Conservation (phyloP, 352 stramenopile species). For the Phytophthora colocasiae region DNA sequence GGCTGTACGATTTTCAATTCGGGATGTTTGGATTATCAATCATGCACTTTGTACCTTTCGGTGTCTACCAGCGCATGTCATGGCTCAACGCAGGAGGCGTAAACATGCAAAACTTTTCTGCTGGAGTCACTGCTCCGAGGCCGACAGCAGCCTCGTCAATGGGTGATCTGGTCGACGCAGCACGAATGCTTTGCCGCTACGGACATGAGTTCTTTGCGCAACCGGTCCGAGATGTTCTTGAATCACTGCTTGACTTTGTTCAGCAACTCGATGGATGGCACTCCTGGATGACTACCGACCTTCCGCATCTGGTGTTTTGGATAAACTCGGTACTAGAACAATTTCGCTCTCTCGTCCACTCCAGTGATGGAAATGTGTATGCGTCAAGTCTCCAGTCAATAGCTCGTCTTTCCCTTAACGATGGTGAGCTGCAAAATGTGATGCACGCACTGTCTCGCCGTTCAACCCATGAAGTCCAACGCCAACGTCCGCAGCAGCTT, state of each 20-base stretch:
- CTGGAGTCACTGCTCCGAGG: not conserved
- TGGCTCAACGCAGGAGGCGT: constrained; percentile 7
- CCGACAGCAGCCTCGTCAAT: not conserved
- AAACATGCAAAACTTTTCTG: constrained; percentile 17
- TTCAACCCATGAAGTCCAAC: not conserved
- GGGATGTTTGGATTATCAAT: constrained; percentile 17
- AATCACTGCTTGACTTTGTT: not conserved
- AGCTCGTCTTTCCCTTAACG: not conserved
- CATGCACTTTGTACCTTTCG: constrained; percentile 20
- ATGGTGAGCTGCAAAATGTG: not conserved
- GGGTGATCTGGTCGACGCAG: not conserved
- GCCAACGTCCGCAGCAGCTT: not conserved
- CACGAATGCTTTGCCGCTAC: not conserved
- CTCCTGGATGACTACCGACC: not conserved
- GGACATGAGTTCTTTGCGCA: not conserved
- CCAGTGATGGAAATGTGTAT: not conserved
- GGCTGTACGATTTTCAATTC: constrained; percentile 23
- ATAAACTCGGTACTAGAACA: not conserved
- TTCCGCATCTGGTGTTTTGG: not conserved
- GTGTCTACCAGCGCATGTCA: constrained; percentile 8
- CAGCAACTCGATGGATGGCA: not conserved
- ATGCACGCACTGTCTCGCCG: not conserved
- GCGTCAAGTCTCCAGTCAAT: not conserved
- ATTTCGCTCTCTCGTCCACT: not conserved
- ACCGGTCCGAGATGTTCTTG: not conserved